These are phyloP conservation scores for Phanerochaete sordida DNA, from an alignment of 768 basidiomycete genomes.

Conservation along the genomic window DNA sequence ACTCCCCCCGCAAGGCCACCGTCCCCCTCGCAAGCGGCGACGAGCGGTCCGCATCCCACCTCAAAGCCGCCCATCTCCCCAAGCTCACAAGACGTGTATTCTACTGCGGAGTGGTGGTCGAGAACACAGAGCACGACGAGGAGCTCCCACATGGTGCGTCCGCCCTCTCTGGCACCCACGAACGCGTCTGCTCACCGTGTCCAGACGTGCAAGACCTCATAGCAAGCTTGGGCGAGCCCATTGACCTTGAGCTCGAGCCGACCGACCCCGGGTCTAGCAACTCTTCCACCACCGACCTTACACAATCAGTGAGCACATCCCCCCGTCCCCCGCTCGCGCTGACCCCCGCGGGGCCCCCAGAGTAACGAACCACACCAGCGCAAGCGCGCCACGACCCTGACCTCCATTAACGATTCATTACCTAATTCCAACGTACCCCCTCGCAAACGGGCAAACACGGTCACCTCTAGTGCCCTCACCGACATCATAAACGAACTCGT, in stretches of 20 bases:
- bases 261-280: conserved; percentile 42
- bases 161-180: neutral
- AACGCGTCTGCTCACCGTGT: neutral
- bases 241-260: conserved; percentile 47
- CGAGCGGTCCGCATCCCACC: conserved; percentile 39
- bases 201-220: conserved; percentile 79
- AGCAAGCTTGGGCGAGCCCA: conserved; percentile 67
- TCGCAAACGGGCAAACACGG: conserved; percentile 55
- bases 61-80: conserved; percentile 33
- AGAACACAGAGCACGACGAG: conserved; percentile 70
- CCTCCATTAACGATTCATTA: conserved; percentile 17
- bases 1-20: conserved; percentile 71
- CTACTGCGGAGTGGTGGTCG: conserved; percentile 87
- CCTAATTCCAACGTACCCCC: conserved; percentile 23
- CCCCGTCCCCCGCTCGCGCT: neutral
- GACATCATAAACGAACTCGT: conserved; percentile 86
- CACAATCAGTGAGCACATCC: conserved; percentile 22
- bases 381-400: conserved; percentile 61
- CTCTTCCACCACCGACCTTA: conserved; percentile 29
- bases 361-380: conserved; percentile 31
- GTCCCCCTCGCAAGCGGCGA: conserved; percentile 73
- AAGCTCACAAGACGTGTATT: conserved; percentile 76
- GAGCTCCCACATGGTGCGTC: conserved; percentile 62
- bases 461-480: conserved; percentile 54
- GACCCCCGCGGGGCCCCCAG: neutral